Base-by-base conservation (phyloP, 108 stramenopile genomes). In the Fragilaria radians region DNA sequence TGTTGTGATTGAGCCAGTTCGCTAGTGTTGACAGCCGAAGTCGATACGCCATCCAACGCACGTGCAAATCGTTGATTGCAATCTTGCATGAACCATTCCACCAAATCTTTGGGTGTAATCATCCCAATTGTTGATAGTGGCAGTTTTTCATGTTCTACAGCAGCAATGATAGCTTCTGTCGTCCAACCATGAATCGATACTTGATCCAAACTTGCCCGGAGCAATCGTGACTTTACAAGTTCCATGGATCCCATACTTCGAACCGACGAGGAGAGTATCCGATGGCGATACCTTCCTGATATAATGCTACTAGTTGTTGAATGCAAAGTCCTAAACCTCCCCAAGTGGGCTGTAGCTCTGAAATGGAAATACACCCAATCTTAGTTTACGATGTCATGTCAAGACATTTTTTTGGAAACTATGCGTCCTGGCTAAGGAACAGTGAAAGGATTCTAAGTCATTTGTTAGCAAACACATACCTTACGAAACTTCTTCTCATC, bases 111-210 rank as follows among this genome's bases (percentile, higher is more conserved):
- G 17, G 79, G 77, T 14, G 78, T 72, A 53, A 87, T 67, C 56
- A 82, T 66, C 1, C 91, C 91, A 4, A 83, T 72, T 72, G 82
- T 73, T 46, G 81, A 77, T 5, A 83, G 60, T 21, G 86, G 80
- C 17, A 69, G 49, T 3, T 73, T 73, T 17, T 73, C 66, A 52
- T 76, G 59, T 50, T 72, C 32, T 0, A 80, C 79, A 7, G 77
- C 86, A 2, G 74, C 68, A 45, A 79, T 79, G 19, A 93, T 62
- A 23, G 91, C 91, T 48, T 89, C 87, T 33, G 83, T 74, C 1
- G 91, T 93, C 91, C 91, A 93, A 47, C 91, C 91, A 50, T 85
- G 59, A 29, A 61, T 47, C 32, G 71, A 80, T 7, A 93, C 86
- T 49, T 80, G 77, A 5, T 58, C 26, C 54, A 93, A 58, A 1